Conservation (phyloP, 495 filamentous ascomycete genomes). For the Neohortaea acidophila region DNA sequence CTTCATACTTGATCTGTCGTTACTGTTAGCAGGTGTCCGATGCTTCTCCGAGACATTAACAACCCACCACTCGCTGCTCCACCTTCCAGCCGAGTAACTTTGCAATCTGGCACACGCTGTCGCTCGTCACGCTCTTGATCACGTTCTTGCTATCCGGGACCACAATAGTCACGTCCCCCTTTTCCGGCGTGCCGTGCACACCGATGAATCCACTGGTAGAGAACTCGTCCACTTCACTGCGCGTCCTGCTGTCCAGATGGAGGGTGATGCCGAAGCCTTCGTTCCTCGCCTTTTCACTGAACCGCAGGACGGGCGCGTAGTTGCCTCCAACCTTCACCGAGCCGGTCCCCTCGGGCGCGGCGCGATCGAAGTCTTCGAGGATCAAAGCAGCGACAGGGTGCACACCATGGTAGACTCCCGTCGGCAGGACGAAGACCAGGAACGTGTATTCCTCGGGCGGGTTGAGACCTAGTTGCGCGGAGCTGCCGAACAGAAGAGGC, state of each 20-base stretch:
- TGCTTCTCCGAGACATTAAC: background rate
- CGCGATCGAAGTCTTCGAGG: conserved; percentile 43
- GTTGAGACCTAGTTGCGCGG: conserved; percentile 24
- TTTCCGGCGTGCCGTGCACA: conserved; percentile 20
- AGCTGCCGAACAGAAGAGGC: conserved; percentile 30
- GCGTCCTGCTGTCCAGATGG: conserved; percentile 33
- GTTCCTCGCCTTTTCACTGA: conserved; percentile 27
- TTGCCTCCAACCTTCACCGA: conserved; percentile 44
- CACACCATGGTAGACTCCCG: conserved; percentile 27
- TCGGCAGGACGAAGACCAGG: conserved; percentile 30
- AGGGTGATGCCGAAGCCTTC: conserved; percentile 34
- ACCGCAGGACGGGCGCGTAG: conserved; percentile 39
- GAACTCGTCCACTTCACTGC: conserved; percentile 35
- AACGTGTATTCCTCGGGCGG: conserved; percentile 28
- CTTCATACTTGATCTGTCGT: conserved; percentile 55
- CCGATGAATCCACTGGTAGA: conserved; percentile 34
- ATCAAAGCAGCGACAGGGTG: conserved; percentile 29
- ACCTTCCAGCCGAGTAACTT: conserved; percentile 24
- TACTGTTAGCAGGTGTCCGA: background rate
- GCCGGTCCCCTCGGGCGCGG: conserved; percentile 40
- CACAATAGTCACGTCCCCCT: conserved; percentile 18
- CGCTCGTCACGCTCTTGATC: conserved; percentile 23
- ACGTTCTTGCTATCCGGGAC: conserved; percentile 28
- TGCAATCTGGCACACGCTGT: conserved; percentile 21
- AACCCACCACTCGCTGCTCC: conserved; percentile 18